A percentile compares a stretch with the other conserved stretches of the same genome.
These are phyloP conservation scores for Coemansia guatemalensis DNA, from an alignment of 192 early-diverging fungal species.

Conservation along the genomic window DNA sequence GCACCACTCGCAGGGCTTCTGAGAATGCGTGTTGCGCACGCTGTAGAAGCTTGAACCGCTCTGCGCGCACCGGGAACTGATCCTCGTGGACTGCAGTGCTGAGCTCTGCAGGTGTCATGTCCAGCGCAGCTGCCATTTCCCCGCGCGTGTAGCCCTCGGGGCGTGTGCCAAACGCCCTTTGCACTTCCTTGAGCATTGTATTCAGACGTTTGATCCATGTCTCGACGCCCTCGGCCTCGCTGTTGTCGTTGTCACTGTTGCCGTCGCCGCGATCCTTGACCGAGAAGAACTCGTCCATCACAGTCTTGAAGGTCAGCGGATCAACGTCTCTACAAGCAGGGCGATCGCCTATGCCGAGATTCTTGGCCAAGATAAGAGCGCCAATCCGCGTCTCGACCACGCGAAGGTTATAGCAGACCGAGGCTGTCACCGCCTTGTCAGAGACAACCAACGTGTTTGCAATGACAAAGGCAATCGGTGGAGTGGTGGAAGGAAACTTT, in stretches of 20 bases:
- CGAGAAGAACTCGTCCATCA: conserved; percentile 45
- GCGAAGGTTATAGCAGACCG: conserved; percentile 88
- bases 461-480: conserved; percentile 75
- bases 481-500: conserved; percentile 58
- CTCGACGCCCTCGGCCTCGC: conserved; percentile 8
- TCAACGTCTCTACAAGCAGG: conserved; percentile 60
- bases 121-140: conserved; percentile 43
- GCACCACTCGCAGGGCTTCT: conserved; percentile 61
- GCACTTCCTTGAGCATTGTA: conserved; percentile 21
- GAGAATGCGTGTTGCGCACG: conserved; percentile 82
- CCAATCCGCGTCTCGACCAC: conserved; percentile 89
- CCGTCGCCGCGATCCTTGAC: not conserved
- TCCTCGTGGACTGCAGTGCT: conserved; percentile 49
- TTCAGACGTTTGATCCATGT: conserved; percentile 36
- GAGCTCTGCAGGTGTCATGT: conserved; percentile 43
- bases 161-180: conserved; percentile 17
- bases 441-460: conserved; percentile 84
- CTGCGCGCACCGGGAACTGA: conserved; percentile 59
- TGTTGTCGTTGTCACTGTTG: not conserved
- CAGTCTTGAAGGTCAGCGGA: conserved; percentile 53
- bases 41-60: conserved; percentile 71
- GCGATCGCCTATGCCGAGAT: conserved; percentile 47
- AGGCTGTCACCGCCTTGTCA: conserved; percentile 86
- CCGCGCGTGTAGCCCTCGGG: conserved; percentile 37
- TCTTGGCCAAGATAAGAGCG: conserved; percentile 61